Evolutionary conservation across 352 stramenopile genomes (phyloP).

Genomic region (Phytophthora rubi): DNA sequence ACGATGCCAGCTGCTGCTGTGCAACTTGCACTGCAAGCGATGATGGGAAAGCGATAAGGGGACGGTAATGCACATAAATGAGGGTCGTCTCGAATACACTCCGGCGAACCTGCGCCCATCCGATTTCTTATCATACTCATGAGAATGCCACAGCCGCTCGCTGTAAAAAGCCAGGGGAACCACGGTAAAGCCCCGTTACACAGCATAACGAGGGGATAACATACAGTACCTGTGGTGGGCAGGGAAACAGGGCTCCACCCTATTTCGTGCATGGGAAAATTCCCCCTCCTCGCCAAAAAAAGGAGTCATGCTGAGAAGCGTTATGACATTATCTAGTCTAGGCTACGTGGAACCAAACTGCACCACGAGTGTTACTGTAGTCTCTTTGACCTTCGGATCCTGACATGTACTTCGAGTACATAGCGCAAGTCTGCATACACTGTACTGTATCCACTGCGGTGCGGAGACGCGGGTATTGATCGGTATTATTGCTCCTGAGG

Average conservation of each 20-base stretch:
- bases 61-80: neutral
- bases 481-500: neutral
- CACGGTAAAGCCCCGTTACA: neutral
- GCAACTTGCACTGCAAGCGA: no score
- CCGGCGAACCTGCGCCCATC: neutral
- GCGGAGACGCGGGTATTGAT: neutral
- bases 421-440: neutral
- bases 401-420: neutral
- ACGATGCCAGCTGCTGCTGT: neutral
- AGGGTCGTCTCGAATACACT: neutral
- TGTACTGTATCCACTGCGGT: constrained; percentile 1
- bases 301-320: neutral
- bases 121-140: neutral
- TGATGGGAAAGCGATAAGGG: neutral
- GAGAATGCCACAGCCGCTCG: neutral
- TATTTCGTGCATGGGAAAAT: neutral
- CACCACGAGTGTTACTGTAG: neutral
- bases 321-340: no score
- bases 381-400: neutral
- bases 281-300: neutral
- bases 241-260: neutral
- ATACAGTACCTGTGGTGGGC: neutral
- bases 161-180: neutral
- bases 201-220: no score
- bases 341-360: neutral